A percentile compares a stretch with the other conserved stretches of the same genome.
Evolutionary conservation across 2,329 filamentous ascomycete species (phyloP).

Genomic region (Scopulariopsis brevicaulis): DNA sequence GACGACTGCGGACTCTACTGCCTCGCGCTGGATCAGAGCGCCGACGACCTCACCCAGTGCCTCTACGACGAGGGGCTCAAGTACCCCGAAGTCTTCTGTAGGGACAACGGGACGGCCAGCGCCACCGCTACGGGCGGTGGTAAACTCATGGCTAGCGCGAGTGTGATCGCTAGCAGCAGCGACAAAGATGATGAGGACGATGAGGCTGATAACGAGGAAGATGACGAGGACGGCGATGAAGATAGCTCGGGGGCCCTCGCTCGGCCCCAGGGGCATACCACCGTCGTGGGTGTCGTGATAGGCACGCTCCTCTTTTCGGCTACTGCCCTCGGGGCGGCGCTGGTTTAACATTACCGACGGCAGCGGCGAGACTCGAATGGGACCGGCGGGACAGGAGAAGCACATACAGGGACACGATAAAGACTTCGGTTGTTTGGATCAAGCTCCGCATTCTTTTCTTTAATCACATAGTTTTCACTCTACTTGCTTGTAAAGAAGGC

Average conservation of each 20-base stretch:
- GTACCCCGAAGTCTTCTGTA: conserved; percentile 30
- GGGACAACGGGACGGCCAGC: conserved; percentile 20
- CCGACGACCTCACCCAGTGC: conserved; percentile 20
- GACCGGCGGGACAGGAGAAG: too few species aligned
- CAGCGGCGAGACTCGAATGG: too few species aligned
- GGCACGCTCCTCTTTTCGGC: neutral
- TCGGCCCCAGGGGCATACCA: neutral
- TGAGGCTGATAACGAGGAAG: neutral
- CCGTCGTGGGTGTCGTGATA: neutral
- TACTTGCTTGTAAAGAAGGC: too few species aligned
- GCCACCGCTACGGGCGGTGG: conserved; percentile 21
- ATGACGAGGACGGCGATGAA: neutral
- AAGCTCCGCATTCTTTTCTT: too few species aligned
- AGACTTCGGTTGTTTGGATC: too few species aligned
- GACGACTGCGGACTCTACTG: conserved; percentile 39
- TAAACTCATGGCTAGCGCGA: conserved; percentile 11
- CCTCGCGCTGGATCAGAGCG: conserved; percentile 19
- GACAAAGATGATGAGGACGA: neutral
- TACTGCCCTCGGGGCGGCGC: neutral
- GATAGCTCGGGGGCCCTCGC: neutral
- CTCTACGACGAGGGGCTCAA: conserved; percentile 24
- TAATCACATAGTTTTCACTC: too few species aligned
- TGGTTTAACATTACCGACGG: neutral
- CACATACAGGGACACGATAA: too few species aligned
- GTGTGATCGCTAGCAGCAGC: neutral